These are phyloP conservation scores for Aspergillus incahuasiensis DNA, from an alignment of 495 filamentous ascomycete genomes.

Conservation along the genomic window DNA sequence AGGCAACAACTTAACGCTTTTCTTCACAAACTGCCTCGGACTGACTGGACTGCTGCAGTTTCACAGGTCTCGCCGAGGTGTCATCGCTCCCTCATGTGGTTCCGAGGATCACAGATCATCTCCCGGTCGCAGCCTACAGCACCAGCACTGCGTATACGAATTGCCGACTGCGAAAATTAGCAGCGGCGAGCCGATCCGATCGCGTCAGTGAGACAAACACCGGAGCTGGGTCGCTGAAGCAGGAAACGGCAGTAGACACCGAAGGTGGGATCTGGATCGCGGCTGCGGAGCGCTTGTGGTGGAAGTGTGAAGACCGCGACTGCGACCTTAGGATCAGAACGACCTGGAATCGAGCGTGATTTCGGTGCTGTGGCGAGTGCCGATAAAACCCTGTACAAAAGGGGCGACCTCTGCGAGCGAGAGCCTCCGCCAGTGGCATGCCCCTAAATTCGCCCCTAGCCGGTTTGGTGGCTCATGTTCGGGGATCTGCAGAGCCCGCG, in stretches of 20 bases:
- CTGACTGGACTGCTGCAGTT: not conserved
- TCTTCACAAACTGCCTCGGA: not conserved
- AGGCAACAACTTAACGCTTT: not conserved
- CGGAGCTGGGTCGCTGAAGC: not conserved
- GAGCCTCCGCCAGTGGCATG: not conserved
- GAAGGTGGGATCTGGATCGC: not conserved
- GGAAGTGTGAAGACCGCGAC: not conserved
- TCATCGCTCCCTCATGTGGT: not conserved
- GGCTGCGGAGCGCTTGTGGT: not conserved
- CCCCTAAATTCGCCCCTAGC: not conserved
- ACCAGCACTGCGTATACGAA: too few species aligned
- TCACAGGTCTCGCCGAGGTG: not conserved
- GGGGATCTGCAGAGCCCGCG: slow-evolving; percentile 15
- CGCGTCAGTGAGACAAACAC: not conserved
- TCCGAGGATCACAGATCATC: not conserved
- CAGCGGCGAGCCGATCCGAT: not conserved
- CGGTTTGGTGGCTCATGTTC: slow-evolving; percentile 8
- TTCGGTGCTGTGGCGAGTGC: not conserved
- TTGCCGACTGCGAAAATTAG: too few species aligned
- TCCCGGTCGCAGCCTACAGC: not conserved
- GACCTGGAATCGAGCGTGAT: not conserved
- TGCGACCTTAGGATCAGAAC: not conserved
- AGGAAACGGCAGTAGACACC: not conserved
- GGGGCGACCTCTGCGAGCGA: not conserved
- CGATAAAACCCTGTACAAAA: not conserved